phyloP scores from a whole-genome alignment of 2,329 filamentous ascomycete genomes.

The Fusarium tanahbumbuense region DNA sequence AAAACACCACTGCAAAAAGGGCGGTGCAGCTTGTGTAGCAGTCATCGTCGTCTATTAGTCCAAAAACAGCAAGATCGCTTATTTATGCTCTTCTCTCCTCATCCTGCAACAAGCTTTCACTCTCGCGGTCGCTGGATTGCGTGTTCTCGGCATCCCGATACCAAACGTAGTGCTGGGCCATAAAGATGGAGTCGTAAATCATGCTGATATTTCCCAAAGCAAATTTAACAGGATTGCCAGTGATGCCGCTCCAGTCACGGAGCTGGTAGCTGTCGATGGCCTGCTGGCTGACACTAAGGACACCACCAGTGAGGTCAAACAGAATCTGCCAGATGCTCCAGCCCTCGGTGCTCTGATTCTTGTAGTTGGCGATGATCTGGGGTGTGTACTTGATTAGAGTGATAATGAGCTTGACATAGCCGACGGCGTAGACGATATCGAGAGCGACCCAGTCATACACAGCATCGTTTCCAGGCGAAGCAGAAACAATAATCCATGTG shows the following conservation, averaged over 20 bases:
- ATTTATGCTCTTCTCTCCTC: constrained; percentile 45
- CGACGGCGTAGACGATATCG: constrained; percentile 75
- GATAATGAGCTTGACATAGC: constrained; percentile 89
- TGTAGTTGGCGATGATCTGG: constrained; percentile 84
- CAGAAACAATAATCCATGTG: constrained; percentile 60
- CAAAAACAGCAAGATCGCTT: background rate
- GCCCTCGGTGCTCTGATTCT: constrained; percentile 84
- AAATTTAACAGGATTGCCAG: constrained; percentile 92
- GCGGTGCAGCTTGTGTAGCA: background rate
- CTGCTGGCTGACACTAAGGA: constrained; percentile 85
- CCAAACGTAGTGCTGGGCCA: constrained; percentile 87
- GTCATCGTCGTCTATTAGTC: background rate
- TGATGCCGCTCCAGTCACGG: constrained; percentile 89
- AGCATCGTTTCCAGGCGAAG: constrained; percentile 53
- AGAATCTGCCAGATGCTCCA: constrained; percentile 90
- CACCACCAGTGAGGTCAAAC: constrained; percentile 83
- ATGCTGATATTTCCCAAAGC: constrained; percentile 87
- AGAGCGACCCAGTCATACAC: constrained; percentile 68
- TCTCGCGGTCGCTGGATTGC: constrained; percentile 30
- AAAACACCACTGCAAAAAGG: background rate
- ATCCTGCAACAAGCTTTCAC: constrained; percentile 46
- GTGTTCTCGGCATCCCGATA: constrained; percentile 60
- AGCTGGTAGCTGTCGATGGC: constrained; percentile 86
- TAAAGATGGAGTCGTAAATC: constrained; percentile 86
- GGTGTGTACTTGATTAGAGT: constrained; percentile 95